phyloP scores from a whole-genome alignment of 176 grass and related monocot genomes.

The Rhynchospora breviuscula region DNA sequence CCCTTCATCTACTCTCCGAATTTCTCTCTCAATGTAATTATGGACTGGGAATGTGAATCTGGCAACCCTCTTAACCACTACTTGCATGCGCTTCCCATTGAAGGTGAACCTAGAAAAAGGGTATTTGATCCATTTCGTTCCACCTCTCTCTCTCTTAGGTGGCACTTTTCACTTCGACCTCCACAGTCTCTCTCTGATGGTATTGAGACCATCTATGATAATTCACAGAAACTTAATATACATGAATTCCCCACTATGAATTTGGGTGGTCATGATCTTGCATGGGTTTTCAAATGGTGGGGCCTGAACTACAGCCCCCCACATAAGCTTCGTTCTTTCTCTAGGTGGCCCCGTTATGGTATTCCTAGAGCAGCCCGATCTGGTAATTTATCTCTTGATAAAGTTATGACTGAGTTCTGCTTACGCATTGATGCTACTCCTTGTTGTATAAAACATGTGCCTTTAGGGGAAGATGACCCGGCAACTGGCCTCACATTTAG shows the following conservation, averaged over 20 bases:
- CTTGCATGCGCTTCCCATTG: constrained; percentile 86
- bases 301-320: constrained; percentile 91
- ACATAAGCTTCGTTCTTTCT: constrained; percentile 91
- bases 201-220: constrained; percentile 40
- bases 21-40: constrained; percentile 87
- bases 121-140: constrained; percentile 96
- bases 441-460: constrained; percentile 83
- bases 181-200: constrained; percentile 39
- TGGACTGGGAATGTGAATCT: constrained; percentile 98
- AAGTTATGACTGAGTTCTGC: constrained; percentile 97
- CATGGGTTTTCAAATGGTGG: constrained; percentile 99
- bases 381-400: constrained; percentile 94
- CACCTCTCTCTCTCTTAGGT: constrained; percentile 93
- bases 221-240: constrained; percentile 42
- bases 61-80: constrained; percentile 87
- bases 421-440: constrained; percentile 91
- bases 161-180: constrained; percentile 91
- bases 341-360: constrained; percentile 91
- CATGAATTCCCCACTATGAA: constrained; percentile 79
- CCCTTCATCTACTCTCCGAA: constrained; percentile 81
- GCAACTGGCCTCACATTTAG: constrained; percentile 88
- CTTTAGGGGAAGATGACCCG: constrained; percentile 88
- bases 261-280: constrained; percentile 93
- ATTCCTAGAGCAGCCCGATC: constrained; percentile 79
- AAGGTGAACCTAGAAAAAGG: constrained; percentile 79